Conservation (phyloP, 2,329 filamentous ascomycete genomes). For the Neonectria faginata region DNA sequence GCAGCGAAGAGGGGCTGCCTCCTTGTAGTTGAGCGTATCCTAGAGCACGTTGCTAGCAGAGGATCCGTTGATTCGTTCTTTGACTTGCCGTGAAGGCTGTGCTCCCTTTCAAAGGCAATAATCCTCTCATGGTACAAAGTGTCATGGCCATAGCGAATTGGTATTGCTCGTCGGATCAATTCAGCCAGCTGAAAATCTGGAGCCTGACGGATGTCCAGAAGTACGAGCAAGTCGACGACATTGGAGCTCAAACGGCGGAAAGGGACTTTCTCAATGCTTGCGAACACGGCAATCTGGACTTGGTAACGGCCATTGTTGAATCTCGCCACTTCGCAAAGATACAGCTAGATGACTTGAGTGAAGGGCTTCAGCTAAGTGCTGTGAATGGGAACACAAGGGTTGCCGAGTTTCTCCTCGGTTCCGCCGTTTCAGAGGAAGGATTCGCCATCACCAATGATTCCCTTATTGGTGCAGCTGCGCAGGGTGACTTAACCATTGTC, state of each 20-base stretch:
- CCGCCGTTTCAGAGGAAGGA: background rate
- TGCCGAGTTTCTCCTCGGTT: background rate
- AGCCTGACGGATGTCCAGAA: background rate
- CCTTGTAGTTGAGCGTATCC: background rate
- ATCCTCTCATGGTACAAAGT: background rate
- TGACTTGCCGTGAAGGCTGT: background rate
- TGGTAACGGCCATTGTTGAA: background rate
- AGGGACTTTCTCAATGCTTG: background rate
- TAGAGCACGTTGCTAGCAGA: background rate
- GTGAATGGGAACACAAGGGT: background rate
- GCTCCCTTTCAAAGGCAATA: background rate
- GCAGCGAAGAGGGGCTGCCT: background rate
- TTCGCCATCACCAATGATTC: background rate
- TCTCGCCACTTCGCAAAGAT: background rate
- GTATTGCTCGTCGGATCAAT: constrained; percentile 1
- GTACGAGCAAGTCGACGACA: background rate
- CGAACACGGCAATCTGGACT: background rate
- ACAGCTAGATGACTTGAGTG: background rate
- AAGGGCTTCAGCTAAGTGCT: background rate
- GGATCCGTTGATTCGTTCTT: background rate
- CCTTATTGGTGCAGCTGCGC: background rate
- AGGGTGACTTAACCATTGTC: background rate
- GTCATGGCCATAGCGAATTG: background rate
- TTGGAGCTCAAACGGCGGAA: no score
- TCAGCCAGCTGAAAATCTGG: background rate